Base-by-base conservation (phyloP, 768 basidiomycete genomes). In the Thelephora aurantiotincta region DNA sequence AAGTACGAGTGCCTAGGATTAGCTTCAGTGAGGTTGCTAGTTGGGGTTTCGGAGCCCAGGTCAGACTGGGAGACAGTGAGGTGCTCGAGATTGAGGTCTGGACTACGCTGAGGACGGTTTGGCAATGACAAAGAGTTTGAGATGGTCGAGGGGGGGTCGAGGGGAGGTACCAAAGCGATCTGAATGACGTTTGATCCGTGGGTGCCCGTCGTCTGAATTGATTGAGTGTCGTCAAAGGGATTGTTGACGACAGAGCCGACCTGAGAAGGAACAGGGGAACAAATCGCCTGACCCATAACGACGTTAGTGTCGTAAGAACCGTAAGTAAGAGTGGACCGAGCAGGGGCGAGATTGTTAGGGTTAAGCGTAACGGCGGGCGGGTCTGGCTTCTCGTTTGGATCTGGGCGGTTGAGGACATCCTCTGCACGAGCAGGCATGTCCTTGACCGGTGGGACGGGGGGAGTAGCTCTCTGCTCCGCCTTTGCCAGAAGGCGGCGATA, bases 181-280 rank as follows among this genome's bases (percentile, higher is more conserved):
- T 86, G 86, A 49, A 90, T 90, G 53, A 88, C 86, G 54, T 90
- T 90, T 19, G 87, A 84, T 37, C 76, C 75, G 58, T 84, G 80
- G 12, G 85, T 81, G 38, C 76, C 72, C n/a, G 80, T 77, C 23
- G 87, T 90, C 62, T 85, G 82, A 50, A 90, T 90, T 35, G 86
- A 89, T 43, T 82, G 76, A 22, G 63, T 65, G 56, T 90, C 86
- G 37, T 76, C 74, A 62, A 89, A 90, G 19, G 86, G 86, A 66
- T 89, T 86, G 45, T 66, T 68, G 22, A 64, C 66, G 2, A 56
- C 47, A 9, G 67, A 70, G 5, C 35, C 45, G 34, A 50, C 61
- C 41, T 35, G 53, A 48, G 54, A 44, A 45, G 62, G 48, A 55
- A 60, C 44, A 54, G 43, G 54, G 57, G 36, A 51, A 55, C 55